These are phyloP conservation scores for Aspergillus versicolor DNA, from an alignment of 2,329 filamentous ascomycete genomes.

Conservation along the genomic window DNA sequence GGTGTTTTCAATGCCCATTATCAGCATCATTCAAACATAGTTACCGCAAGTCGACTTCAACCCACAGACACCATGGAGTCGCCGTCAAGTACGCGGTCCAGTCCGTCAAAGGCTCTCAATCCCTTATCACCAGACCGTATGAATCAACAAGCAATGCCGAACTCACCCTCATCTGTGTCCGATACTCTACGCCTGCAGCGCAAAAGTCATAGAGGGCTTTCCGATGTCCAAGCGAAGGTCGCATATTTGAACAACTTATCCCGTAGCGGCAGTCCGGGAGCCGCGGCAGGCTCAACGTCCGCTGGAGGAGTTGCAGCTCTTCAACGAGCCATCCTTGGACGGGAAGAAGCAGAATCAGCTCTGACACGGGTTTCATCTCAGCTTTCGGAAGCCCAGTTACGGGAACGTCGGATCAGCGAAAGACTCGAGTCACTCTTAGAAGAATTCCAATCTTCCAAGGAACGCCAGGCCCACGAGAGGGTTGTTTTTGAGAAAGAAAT, in stretches of 20 bases:
- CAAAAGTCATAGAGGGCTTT: slow-evolving; percentile 36
- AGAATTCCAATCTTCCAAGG: slow-evolving; percentile 53
- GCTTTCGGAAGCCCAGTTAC: slow-evolving; percentile 42
- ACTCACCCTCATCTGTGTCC: slow-evolving; percentile 39
- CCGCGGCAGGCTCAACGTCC: slow-evolving; percentile 23
- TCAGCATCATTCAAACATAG: neutral
- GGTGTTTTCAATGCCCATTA: slow-evolving; percentile 7
- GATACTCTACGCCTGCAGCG: slow-evolving; percentile 37
- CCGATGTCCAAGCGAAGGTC: slow-evolving; percentile 50
- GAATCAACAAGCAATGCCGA: slow-evolving; percentile 46
- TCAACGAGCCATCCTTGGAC: slow-evolving; percentile 45
- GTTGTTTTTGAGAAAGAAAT: slow-evolving; percentile 58
- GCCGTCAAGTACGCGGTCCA: slow-evolving; percentile 32
- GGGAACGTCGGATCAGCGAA: slow-evolving; percentile 46
- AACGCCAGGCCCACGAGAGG: slow-evolving; percentile 49
- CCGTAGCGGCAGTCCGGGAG: slow-evolving; percentile 31
- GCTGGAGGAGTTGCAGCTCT: slow-evolving; percentile 45
- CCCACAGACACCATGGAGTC: slow-evolving; percentile 33
- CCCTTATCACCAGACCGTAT: slow-evolving; percentile 50
- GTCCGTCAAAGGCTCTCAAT: slow-evolving; percentile 35
- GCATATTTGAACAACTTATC: slow-evolving; percentile 50
- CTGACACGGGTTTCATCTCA: slow-evolving; percentile 34
- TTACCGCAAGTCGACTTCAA: neutral
- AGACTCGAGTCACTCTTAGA: slow-evolving; percentile 49
- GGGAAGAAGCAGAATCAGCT: slow-evolving; percentile 47